A percentile compares a stretch with the other conserved stretches of the same genome.
Evolutionary conservation across 1,139 yeast species (phyloP).

Genomic region (Tardiomyces digboiensis): DNA sequence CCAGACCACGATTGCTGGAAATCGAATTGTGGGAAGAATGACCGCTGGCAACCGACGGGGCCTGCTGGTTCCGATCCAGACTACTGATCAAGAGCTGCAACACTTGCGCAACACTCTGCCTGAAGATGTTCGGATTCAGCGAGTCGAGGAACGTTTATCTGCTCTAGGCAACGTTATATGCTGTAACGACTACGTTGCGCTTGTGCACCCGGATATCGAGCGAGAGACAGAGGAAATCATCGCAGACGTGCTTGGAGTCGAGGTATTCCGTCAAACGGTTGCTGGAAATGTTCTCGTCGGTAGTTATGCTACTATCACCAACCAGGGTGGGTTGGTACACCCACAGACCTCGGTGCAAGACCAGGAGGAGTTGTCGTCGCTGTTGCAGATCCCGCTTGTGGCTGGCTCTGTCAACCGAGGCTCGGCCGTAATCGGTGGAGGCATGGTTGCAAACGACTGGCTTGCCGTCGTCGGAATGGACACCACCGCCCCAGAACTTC

Average conservation of each 20-base stretch:
- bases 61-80: conserved; percentile 90
- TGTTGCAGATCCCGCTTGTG: conserved; percentile 94
- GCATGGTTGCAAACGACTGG: conserved; percentile 98
- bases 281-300: conserved; percentile 98
- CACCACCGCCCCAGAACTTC: conserved; percentile 97
- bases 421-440: conserved; percentile 95
- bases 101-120: conserved; percentile 96
- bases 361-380: conserved; percentile 93
- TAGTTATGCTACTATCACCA: conserved; percentile 87
- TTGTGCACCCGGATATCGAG: conserved; percentile 98
- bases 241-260: conserved; percentile 98
- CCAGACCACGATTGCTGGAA: conserved; percentile 96
- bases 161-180: conserved; percentile 98
- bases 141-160: conserved; percentile 95
- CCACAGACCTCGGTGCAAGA: conserved; percentile 97
- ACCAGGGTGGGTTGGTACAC: conserved; percentile 98
- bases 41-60: conserved; percentile 99
- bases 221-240: conserved; percentile 98
- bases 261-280: conserved; percentile 97
- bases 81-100: conserved; percentile 98
- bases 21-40: conserved; percentile 97
- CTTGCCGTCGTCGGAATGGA: conserved; percentile 94
- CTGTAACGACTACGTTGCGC: conserved; percentile 97
- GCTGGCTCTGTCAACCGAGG: conserved; percentile 99
- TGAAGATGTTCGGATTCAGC: conserved; percentile 91